phyloP scores from a whole-genome alignment of 768 basidiomycete genomes.

The Suillus decipiens region DNA sequence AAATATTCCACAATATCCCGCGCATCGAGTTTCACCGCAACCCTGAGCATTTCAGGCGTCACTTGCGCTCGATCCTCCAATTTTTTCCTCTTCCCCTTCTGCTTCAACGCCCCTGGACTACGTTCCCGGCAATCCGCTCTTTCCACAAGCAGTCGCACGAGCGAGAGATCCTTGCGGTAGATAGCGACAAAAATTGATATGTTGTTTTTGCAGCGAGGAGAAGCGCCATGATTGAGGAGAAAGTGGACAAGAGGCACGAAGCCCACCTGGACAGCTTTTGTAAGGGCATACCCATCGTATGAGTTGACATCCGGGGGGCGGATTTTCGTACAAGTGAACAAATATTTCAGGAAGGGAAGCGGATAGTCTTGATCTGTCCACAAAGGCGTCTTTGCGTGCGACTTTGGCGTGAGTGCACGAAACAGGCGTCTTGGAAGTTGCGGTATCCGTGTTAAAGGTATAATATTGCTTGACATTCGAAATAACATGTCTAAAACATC shows the following conservation, averaged over 20 bases:
- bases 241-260: slow-evolving; percentile 68
- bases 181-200: slow-evolving; percentile 81
- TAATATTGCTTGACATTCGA: slow-evolving; percentile 17
- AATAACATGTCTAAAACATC: slow-evolving; percentile 50
- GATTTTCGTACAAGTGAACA: slow-evolving; percentile 46
- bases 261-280: slow-evolving; percentile 69
- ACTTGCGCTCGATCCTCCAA: slow-evolving; percentile 61
- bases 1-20: slow-evolving; percentile 74
- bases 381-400: slow-evolving; percentile 12
- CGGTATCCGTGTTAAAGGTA: slow-evolving; percentile 22
- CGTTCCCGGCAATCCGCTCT: slow-evolving; percentile 30
- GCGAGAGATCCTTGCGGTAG: slow-evolving; percentile 58
- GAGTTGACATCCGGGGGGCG: slow-evolving; percentile 57
- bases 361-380: slow-evolving; percentile 58
- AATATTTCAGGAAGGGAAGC: slow-evolving; percentile 61
- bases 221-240: slow-evolving; percentile 72
- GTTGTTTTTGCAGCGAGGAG: slow-evolving; percentile 58
- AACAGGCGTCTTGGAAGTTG: slow-evolving; percentile 73
- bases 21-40: slow-evolving; percentile 65
- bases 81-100: slow-evolving; percentile 48
- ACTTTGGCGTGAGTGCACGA: slow-evolving; percentile 43
- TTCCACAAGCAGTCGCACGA: slow-evolving; percentile 81
- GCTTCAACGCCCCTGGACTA: slow-evolving; percentile 10
- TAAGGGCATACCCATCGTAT: slow-evolving; percentile 80
- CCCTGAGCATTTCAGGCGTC: slow-evolving; percentile 58